phyloP scores from a whole-genome alignment of 768 basidiomycete species.

The Phylloporus sp. region DNA sequence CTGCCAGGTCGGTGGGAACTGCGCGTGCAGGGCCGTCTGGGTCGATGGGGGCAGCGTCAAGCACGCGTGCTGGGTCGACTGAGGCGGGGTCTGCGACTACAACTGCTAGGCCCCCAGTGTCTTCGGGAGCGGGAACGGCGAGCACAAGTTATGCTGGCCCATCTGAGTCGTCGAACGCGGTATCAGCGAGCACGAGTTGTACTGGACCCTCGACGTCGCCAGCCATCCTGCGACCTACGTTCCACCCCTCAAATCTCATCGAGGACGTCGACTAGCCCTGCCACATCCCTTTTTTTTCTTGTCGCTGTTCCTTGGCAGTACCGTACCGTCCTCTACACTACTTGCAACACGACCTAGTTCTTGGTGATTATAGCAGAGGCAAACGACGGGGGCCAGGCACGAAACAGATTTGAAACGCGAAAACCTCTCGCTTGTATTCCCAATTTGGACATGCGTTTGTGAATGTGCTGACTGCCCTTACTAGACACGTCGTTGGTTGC shows the following conservation, averaged over 20 bases:
- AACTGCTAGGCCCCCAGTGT: too few species aligned
- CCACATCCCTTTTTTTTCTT: too few species aligned
- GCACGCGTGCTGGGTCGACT: too few species aligned
- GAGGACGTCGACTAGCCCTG: conserved; percentile 36
- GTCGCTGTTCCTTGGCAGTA: background rate
- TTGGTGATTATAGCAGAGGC: conserved; percentile 9
- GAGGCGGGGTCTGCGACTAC: too few species aligned
- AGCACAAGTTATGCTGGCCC: too few species aligned
- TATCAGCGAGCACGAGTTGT: background rate
- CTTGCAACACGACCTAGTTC: background rate
- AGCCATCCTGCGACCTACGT: too few species aligned
- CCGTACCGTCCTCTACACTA: conserved; percentile 14
- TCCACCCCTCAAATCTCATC: conserved; percentile 14
- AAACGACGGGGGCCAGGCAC: background rate
- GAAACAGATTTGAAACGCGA: too few species aligned
- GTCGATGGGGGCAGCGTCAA: too few species aligned
- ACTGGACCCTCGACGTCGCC: conserved; percentile 12
- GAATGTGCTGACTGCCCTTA: too few species aligned
- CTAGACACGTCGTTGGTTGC: conserved; percentile 9
- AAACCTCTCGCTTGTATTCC: conserved; percentile 22
- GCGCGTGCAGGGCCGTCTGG: too few species aligned
- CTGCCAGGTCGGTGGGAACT: background rate
- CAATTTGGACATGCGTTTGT: conserved; percentile 26
- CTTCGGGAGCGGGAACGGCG: too few species aligned
- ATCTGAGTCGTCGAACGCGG: too few species aligned